A percentile compares a stretch with the other conserved stretches of the same genome.
These are phyloP conservation scores for Leccinum pachyderme DNA, from an alignment of 1,284 basidiomycete species.

Conservation along the genomic window DNA sequence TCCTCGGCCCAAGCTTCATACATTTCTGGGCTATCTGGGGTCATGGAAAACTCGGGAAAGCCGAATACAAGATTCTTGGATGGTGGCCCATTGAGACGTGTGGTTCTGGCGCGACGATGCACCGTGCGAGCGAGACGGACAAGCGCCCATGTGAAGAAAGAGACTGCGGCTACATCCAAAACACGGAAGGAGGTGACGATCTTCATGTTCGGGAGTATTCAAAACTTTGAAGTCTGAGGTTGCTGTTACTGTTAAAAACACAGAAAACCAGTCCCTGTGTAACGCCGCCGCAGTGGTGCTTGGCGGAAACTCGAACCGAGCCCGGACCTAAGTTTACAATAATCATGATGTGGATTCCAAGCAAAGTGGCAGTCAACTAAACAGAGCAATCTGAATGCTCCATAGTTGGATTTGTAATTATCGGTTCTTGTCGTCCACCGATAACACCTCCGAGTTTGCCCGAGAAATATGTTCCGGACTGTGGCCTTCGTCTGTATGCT, in stretches of 20 bases:
- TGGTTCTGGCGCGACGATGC: conserved; percentile 16
- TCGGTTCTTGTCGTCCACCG: too few relatives aligned
- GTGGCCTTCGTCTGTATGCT: too few relatives aligned
- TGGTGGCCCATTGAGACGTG: conserved; percentile 36
- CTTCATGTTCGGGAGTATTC: conserved; percentile 4
- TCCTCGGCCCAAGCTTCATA: conserved; percentile 45
- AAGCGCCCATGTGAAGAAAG: conserved; percentile 20
- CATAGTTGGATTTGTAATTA: too few relatives aligned
- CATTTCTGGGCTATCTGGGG: conserved; percentile 30
- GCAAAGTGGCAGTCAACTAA: too few relatives aligned
- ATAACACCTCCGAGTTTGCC: too few relatives aligned
- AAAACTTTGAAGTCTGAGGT: too few relatives aligned
- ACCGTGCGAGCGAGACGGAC: conserved; percentile 11
- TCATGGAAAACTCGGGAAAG: conserved; percentile 27
- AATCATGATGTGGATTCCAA: too few relatives aligned
- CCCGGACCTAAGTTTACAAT: too few relatives aligned
- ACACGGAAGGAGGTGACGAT: neutral
- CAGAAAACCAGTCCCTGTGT: neutral
- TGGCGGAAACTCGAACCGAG: neutral
- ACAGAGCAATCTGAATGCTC: too few relatives aligned
- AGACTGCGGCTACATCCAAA: conserved; percentile 10
- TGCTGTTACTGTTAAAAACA: neutral
- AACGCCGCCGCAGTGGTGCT: neutral
- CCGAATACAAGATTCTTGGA: conserved; percentile 40
- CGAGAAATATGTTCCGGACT: too few relatives aligned